Evolutionary conservation across 768 basidiomycete species (phyloP).

Genomic region (Russula griseocarnosa): DNA sequence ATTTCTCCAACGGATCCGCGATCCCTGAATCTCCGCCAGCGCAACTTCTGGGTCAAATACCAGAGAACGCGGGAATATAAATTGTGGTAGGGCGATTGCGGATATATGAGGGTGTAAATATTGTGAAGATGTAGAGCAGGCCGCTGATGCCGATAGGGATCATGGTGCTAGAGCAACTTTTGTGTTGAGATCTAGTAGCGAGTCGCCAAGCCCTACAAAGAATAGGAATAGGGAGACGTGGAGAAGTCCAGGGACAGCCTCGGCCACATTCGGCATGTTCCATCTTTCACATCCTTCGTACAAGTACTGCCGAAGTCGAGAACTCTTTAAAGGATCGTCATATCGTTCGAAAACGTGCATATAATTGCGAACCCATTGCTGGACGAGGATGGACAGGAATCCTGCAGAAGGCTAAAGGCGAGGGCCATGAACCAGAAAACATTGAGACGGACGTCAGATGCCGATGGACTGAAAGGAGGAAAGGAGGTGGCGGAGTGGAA

Average conservation of each 20-base stretch:
- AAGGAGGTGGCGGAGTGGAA: not conserved
- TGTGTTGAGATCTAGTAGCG: not conserved
- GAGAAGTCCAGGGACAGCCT: too few relatives aligned
- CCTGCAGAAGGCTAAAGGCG: too few relatives aligned
- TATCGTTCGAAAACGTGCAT: not conserved
- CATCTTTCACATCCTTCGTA: not conserved
- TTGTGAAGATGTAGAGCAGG: not conserved
- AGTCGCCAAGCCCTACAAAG: not conserved
- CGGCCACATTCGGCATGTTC: not conserved
- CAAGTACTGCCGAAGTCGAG: slow-evolving; percentile 3
- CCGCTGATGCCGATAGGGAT: not conserved
- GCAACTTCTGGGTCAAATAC: too few relatives aligned
- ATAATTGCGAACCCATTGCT: too few relatives aligned
- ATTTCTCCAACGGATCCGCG: too few relatives aligned
- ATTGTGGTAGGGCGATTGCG: not conserved
- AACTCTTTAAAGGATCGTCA: not conserved
- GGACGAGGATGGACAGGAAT: too few relatives aligned
- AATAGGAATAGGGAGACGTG: too few relatives aligned
- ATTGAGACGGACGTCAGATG: not conserved
- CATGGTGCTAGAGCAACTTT: not conserved
- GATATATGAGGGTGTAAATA: not conserved
- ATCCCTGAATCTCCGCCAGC: too few relatives aligned
- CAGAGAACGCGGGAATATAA: too few relatives aligned
- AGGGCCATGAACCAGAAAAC: slow-evolving; percentile 4
- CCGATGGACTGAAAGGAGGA: not conserved